Base-by-base conservation (phyloP, 2,329 filamentous ascomycete genomes). In the Paecilomyces sp. region DNA sequence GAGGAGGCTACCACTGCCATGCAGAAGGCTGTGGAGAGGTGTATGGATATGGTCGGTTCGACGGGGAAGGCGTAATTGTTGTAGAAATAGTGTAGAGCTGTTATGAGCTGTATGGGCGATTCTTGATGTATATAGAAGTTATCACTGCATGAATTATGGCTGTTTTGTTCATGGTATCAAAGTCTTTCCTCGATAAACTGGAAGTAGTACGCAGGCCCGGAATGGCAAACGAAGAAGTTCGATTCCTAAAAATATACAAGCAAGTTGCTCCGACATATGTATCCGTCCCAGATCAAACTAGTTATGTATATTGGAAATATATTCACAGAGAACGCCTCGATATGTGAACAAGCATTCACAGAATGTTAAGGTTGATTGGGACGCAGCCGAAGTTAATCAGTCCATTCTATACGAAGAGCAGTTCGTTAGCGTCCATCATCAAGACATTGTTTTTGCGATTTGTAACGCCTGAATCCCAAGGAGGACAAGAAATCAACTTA, bases 1-100 rank as follows among this genome's bases (percentile, higher is more conserved):
- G 83, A 85, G 70, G 76, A 82, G 67, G 80, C 79, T 12, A 85
- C 82, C 22, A 69, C 76, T 63, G 74, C 75, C 41, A 85, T 85
- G 76, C 81, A 84, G 70, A 76, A 79, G 70, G 77, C 78, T 53
- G 80, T 84, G 4, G 83, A 85, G 72, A 72, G 76, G 58, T 81
- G 80, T 69, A 85, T 85, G 74, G 83, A 85, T 64, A 77, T 78
- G 69, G 61, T 79, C 60, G 72, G 72, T 13, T 76, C 75, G 57
- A 66, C 67, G 5, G 76, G 76, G 31, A 76, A 74, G 64, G 73
- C 73, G 15, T 57, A 54, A 15, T 55, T 1, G 22, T 30, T 51
- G n/a, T 34, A n/a, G 13, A 4, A 22, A 12, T 57, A 15, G 22
- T 13, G 41, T 22, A 22, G 22, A 22, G 22, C 2, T 22, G 22